These are phyloP conservation scores for Amanita pseudoporphyria DNA, from an alignment of 768 basidiomycete genomes.

Conservation along the genomic window DNA sequence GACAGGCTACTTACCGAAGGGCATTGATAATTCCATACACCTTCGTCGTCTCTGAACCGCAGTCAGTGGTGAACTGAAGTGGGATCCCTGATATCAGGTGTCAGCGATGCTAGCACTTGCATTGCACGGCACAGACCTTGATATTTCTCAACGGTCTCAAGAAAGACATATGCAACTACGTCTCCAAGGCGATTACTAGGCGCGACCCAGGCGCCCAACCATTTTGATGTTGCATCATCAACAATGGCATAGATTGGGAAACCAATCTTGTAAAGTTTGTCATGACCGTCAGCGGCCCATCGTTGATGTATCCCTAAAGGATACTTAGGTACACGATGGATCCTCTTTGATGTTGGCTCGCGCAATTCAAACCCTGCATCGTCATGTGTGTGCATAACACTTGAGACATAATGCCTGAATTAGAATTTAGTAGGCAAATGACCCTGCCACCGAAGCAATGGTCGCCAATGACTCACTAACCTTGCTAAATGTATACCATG, in stretches of 20 bases:
- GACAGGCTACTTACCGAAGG: constrained; percentile 10
- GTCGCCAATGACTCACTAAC: too few species aligned
- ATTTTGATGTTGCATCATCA: constrained; percentile 21
- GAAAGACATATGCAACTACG: constrained; percentile 23
- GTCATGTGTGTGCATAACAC: neutral
- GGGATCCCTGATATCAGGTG: constrained; percentile 10
- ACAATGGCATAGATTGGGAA: constrained; percentile 28
- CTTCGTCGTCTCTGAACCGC: constrained; percentile 10
- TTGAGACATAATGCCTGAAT: constrained; percentile 3
- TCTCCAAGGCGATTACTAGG: constrained; percentile 24
- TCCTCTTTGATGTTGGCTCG: constrained; percentile 20
- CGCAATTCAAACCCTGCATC: constrained; percentile 18
- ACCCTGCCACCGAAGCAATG: too few species aligned
- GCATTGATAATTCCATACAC: constrained; percentile 13
- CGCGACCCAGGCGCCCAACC: constrained; percentile 26
- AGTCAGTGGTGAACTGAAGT: constrained; percentile 13
- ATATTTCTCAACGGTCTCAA: constrained; percentile 19
- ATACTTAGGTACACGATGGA: constrained; percentile 15
- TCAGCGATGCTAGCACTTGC: too few species aligned
- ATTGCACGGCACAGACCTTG: constrained; percentile 22
- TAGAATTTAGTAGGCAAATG: constrained; percentile 3
- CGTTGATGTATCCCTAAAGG: constrained; percentile 25
- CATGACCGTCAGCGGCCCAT: constrained; percentile 30
- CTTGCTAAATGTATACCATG: too few species aligned
- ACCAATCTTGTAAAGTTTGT: constrained; percentile 29